Evolutionary conservation across 1,139 yeast species (phyloP), one percentile per base, ranked within the genome.

Genomic region (Yamadazyma dushanensis): DNA sequence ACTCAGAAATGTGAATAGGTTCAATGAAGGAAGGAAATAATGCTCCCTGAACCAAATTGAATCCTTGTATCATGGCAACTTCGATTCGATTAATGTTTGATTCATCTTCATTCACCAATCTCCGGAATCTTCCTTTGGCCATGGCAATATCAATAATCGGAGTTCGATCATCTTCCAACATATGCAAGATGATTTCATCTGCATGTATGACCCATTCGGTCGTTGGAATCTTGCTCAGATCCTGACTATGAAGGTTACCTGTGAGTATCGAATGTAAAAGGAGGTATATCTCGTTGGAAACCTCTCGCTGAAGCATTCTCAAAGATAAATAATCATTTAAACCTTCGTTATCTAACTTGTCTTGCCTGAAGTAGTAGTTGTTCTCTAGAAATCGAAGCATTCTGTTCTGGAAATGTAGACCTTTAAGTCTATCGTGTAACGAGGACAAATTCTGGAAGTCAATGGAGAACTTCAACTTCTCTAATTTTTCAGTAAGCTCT

Each of bases 121-220:
- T 66, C 41, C 73, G 70, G 43, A 57, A 70, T 3, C 46, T 49
- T 1, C 73, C 71, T 11, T 55, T 50, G 5, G 71, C 69, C 49
- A 70, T 51, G 0, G 66, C 69, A 32, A 70, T 42, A 42, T 70
- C 73, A 27, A 70, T 43, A 15, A 70, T 66, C 3, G 76, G 73
- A 1, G 59, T 53, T 16, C 75, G 40, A 42, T 69, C 67, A 46
- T 70, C 72, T 38, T 70, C 70, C 26, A 70, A 51, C 64, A 70
- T 61, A 39, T 70, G 74, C 27, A 70, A 49, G 19, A 68, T 63
- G 19, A 70, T 56, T 40, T 68, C 61, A 44, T 70, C 75, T 0
- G 94, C 79, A 18, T 79, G 68, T 18, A 88, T 66, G 11, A 75
- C 64, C 86, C 92, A 83, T 40, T 76, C 74, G 11, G 61, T 52